Evolutionary conservation across 176 grass and related monocot genomes (phyloP), one percentile per base, ranked within the genome.

Genomic region (Rhynchospora tenuis): DNA sequence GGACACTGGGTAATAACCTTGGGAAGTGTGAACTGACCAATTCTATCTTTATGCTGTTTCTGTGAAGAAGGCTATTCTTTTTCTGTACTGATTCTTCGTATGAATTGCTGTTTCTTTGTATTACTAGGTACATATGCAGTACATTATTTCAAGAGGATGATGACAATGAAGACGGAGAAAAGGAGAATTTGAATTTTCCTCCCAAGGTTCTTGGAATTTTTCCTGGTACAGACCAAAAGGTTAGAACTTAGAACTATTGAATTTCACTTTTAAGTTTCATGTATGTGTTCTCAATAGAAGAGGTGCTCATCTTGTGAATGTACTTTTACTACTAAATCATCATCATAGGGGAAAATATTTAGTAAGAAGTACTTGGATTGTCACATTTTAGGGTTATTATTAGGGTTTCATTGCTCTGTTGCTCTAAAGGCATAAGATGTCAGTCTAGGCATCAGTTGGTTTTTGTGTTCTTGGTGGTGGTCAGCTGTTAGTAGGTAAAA

Each of bases 161-260:
- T 42, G 95, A 95, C 15, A 59, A 15, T 70, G 82, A 81, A 61
- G 50, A 83, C 42, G 13, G 69, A 0, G 89, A 91, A 14, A 92
- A 91, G 67, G 67, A 73, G 22, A 55, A 76, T 76, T 86, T 56
- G 54, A 57, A 85, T 82, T 93, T 84, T 91, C 24, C 59, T 81
- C 88, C 92, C n/a, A 91, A 85, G 84, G 77, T 90, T 46, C 86
- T 98, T 62, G 96, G 96, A 28, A 44, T 71, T 43, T 86, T 69
- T 74, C 96, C 96, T 72, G 84, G 88, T 91, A 89, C 93, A 33
- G 67, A 59, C 23, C 83, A 93, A 85, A 88, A 95, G 86, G 96
- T 95, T 59, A 9, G 12, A 4, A 76, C 23, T 44, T 38, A 38
- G 33, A 23, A 19, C 58, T 55, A 5, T 78, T 65, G 72, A 66